Percentiles rank a stretch among this genome's conserved stretches.
These are phyloP conservation scores for Citropsis articulata DNA, from an alignment of 345 rosid species.

Conservation along the genomic window DNA sequence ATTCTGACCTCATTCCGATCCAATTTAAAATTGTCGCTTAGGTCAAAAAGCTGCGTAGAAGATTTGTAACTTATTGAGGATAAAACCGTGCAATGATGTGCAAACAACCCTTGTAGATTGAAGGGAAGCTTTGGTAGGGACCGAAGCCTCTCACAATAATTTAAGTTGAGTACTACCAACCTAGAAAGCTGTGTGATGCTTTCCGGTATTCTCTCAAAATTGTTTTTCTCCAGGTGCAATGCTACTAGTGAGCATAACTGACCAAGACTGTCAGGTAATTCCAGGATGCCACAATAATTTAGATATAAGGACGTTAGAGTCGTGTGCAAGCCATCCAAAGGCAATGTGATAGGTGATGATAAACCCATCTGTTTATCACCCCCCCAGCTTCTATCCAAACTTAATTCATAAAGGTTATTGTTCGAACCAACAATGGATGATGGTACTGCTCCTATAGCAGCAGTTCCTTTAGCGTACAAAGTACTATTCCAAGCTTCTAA, in stretches of 20 bases:
- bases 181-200: not conserved
- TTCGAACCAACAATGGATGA: too few relatives aligned
- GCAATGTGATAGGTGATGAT: not conserved
- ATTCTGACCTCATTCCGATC: too few relatives aligned
- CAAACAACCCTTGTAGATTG: too few relatives aligned
- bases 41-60: too few relatives aligned
- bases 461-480: too few relatives aligned
- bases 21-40: too few relatives aligned
- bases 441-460: too few relatives aligned
- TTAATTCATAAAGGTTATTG: too few relatives aligned
- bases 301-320: not conserved
- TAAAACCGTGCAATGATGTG: too few relatives aligned
- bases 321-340: too few relatives aligned
- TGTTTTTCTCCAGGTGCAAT: not conserved
- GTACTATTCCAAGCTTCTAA: too few relatives aligned
- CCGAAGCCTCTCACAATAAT: not conserved
- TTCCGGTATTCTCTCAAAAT: not conserved
- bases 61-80: too few relatives aligned
- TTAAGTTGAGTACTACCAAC: not conserved
- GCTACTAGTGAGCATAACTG: not conserved
- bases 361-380: not conserved
- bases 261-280: not conserved
- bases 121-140: constrained; percentile 10
- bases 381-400: not conserved
- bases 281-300: not conserved